These are phyloP conservation scores for Talaromyces funiculosus DNA, from an alignment of 2,329 filamentous ascomycete genomes.

Conservation along the genomic window DNA sequence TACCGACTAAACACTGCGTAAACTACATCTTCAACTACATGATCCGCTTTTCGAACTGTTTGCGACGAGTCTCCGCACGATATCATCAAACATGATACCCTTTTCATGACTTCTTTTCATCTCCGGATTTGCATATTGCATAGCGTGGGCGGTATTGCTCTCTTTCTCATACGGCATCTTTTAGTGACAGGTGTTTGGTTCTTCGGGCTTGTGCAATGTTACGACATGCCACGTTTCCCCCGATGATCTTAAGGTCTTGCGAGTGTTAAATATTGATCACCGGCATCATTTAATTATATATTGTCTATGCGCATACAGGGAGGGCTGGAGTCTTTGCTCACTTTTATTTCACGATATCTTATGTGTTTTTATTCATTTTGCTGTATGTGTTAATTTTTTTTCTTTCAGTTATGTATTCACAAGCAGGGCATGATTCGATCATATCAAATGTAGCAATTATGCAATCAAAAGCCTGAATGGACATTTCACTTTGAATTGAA, in stretches of 20 bases:
- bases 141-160: constrained; percentile 32
- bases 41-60: neutral
- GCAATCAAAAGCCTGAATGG: neutral
- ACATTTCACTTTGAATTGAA: neutral
- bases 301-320: constrained; percentile 5
- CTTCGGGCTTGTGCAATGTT: constrained; percentile 16
- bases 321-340: constrained; percentile 8
- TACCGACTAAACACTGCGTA: constrained; percentile 4
- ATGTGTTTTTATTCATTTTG: constrained; percentile 7
- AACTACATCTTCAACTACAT: neutral
- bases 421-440: neutral
- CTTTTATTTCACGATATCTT: constrained; percentile 11
- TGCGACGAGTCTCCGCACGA: neutral
- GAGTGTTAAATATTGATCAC: constrained; percentile 8
- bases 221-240: constrained; percentile 10
- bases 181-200: constrained; percentile 30
- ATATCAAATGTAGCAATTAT: constrained; percentile 3
- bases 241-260: constrained; percentile 13
- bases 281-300: neutral
- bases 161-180: constrained; percentile 29
- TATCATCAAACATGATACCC: constrained; percentile 30
- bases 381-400: neutral
- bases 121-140: constrained; percentile 26
- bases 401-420: neutral
- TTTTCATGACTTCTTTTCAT: constrained; percentile 24